phyloP scores from a whole-genome alignment of 495 filamentous ascomycete genomes.

The Lophiotrema nucula region DNA sequence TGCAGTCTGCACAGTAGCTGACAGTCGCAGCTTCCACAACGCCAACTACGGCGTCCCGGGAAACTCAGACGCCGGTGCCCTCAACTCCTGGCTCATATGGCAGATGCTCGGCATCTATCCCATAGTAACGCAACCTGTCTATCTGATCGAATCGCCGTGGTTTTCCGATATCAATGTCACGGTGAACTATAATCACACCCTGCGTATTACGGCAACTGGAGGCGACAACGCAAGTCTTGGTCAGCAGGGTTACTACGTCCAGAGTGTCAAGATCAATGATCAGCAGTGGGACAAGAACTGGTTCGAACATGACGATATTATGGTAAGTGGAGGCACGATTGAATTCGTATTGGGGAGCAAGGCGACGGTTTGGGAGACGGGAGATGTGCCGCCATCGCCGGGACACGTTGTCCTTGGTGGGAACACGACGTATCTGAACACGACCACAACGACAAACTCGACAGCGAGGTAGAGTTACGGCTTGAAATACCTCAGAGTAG shows the following conservation, averaged over 20 bases:
- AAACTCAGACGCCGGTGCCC: conserved; percentile 38
- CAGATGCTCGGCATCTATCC: conserved; percentile 41
- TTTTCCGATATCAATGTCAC: conserved; percentile 38
- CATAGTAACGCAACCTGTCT: conserved; percentile 35
- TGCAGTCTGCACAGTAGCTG: neutral
- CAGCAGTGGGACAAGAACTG: conserved; percentile 34
- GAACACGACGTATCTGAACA: no score
- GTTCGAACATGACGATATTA: conserved; percentile 29
- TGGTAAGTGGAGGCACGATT: conserved; percentile 35
- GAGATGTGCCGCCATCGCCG: conserved; percentile 36
- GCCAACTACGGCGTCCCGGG: conserved; percentile 35
- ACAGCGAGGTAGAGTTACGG: no score
- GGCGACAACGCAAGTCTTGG: conserved; percentile 6
- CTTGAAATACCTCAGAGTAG: no score
- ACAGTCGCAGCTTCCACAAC: conserved; percentile 20
- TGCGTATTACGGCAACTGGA: conserved; percentile 27
- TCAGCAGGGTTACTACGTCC: conserved; percentile 32
- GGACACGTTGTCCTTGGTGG: conserved; percentile 26
- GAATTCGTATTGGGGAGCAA: conserved; percentile 36
- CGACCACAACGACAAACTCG: no score
- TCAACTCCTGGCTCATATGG: conserved; percentile 37
- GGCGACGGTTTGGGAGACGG: conserved; percentile 32
- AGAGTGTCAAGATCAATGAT: conserved; percentile 39
- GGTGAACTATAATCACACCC: conserved; percentile 26
- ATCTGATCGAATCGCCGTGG: conserved; percentile 35